phyloP scores from a whole-genome alignment of 2,329 filamentous ascomycete genomes.

The Calonectria hawksworthii region DNA sequence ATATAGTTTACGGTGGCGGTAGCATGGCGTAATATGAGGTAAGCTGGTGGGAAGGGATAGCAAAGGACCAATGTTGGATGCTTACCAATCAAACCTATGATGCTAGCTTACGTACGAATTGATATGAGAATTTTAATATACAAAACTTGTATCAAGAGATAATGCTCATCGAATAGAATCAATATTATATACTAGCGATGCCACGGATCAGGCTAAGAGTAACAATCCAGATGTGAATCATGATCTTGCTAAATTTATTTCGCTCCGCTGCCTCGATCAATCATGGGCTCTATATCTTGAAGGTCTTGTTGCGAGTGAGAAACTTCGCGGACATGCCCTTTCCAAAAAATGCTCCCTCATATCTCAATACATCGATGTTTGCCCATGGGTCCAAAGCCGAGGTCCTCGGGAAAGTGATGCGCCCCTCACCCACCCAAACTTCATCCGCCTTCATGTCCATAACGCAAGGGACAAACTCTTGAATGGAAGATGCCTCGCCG shows the following conservation, averaged over 20 bases:
- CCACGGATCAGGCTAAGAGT: too few species aligned
- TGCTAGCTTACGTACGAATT: too few species aligned
- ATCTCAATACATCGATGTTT: slow-evolving; percentile 25
- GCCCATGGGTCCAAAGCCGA: slow-evolving; percentile 26
- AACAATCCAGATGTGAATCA: background rate
- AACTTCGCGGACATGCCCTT: background rate
- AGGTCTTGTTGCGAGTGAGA: background rate
- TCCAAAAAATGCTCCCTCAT: slow-evolving; percentile 25
- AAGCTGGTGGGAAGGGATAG: too few species aligned
- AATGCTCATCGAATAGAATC: too few species aligned
- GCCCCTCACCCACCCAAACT: slow-evolving; percentile 17
- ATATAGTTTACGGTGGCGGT: background rate
- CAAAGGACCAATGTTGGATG: too few species aligned
- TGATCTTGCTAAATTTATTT: background rate
- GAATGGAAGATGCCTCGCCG: slow-evolving; percentile 9
- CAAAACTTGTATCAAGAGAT: background rate
- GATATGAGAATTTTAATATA: background rate
- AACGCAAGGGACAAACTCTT: slow-evolving; percentile 13
- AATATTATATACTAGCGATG: too few species aligned
- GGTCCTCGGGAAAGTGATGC: slow-evolving; percentile 16
- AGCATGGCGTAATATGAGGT: too few species aligned
- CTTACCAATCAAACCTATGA: too few species aligned
- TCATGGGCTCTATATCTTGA: background rate
- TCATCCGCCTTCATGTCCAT: background rate
- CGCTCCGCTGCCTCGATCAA: background rate